A percentile compares a stretch with the other conserved stretches of the same genome.
Conservation (phyloP, 257 asterid genomes). For the Perilla frutescens region DNA sequence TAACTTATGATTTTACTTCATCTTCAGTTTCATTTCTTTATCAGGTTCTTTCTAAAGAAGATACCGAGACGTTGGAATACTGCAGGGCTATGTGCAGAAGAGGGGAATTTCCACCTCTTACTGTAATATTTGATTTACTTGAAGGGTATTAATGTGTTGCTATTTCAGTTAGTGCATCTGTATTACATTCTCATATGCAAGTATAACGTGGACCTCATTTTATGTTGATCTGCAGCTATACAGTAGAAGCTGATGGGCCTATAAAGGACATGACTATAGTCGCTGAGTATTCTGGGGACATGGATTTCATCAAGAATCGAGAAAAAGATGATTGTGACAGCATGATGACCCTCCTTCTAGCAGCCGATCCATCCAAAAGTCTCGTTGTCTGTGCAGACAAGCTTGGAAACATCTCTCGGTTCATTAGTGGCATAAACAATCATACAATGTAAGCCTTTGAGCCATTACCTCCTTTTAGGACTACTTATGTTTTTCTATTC, state of each 20-base stretch:
- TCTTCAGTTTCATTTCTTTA: background rate
- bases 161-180: background rate
- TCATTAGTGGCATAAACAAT: slow-evolving; percentile 86
- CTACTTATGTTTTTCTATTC: slow-evolving; percentile 30
- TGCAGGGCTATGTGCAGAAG: slow-evolving; percentile 64
- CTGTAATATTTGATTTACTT: slow-evolving; percentile 67
- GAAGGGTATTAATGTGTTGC: slow-evolving; percentile 66
- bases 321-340: slow-evolving; percentile 85
- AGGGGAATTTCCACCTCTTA: slow-evolving; percentile 84
- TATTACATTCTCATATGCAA: slow-evolving; percentile 13
- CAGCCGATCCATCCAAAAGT: slow-evolving; percentile 60
- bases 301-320: slow-evolving; percentile 75
- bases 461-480: slow-evolving; percentile 24
- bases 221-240: slow-evolving; percentile 59
- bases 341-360: slow-evolving; percentile 88
- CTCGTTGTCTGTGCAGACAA: slow-evolving; percentile 88
- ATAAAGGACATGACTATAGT: slow-evolving; percentile 82
- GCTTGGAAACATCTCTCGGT: slow-evolving; percentile 84
- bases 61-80: slow-evolving; percentile 59
- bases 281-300: slow-evolving; percentile 85
- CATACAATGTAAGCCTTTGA: slow-evolving; percentile 64
- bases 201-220: slow-evolving; percentile 3
- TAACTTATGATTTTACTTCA: background rate
- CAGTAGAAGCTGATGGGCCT: slow-evolving; percentile 88
- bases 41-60: slow-evolving; percentile 80